A percentile compares a stretch with the other conserved stretches of the same genome.
phyloP scores from a whole-genome alignment of 345 rosid genomes.

The Citrus australasica region DNA sequence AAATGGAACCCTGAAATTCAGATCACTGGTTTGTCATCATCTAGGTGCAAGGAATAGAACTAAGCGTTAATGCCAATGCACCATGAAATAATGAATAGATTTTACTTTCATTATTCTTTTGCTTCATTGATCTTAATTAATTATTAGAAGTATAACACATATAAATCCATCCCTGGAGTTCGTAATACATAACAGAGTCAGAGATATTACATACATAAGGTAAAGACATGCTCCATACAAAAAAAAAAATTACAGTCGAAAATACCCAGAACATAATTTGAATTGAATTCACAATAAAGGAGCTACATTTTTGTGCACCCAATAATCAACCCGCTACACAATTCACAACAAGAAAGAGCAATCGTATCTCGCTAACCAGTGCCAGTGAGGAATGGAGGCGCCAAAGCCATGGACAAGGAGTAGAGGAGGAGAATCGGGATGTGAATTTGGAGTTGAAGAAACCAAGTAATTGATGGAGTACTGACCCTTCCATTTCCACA shows the following conservation, averaged over 20 bases:
- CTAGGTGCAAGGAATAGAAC: too few species aligned
- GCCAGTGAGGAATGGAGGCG: slow-evolving; percentile 92
- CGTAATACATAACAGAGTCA: too few species aligned
- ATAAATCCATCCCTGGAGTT: too few species aligned
- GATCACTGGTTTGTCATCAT: too few species aligned
- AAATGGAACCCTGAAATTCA: too few species aligned
- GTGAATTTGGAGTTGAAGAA: slow-evolving; percentile 29
- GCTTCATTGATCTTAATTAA: too few species aligned
- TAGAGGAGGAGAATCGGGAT: neutral
- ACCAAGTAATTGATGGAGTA: slow-evolving; percentile 78
- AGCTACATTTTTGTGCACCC: neutral
- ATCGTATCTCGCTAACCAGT: slow-evolving; percentile 37
- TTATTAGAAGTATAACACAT: too few species aligned
- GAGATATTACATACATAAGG: too few species aligned
- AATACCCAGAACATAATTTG: neutral
- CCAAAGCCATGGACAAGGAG: slow-evolving; percentile 22
- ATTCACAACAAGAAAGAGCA: neutral
- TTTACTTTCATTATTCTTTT: too few species aligned
- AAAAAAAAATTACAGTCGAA: neutral
- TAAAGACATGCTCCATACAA: too few species aligned
- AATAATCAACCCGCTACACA: neutral
- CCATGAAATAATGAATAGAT: too few species aligned
- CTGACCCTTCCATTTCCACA: slow-evolving; percentile 75
- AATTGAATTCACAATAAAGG: neutral
- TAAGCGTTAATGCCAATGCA: too few species aligned